A percentile compares a stretch with the other conserved stretches of the same genome.
phyloP scores from a whole-genome alignment of 805 yeast species.

The Tetrapisispora phaffii region DNA sequence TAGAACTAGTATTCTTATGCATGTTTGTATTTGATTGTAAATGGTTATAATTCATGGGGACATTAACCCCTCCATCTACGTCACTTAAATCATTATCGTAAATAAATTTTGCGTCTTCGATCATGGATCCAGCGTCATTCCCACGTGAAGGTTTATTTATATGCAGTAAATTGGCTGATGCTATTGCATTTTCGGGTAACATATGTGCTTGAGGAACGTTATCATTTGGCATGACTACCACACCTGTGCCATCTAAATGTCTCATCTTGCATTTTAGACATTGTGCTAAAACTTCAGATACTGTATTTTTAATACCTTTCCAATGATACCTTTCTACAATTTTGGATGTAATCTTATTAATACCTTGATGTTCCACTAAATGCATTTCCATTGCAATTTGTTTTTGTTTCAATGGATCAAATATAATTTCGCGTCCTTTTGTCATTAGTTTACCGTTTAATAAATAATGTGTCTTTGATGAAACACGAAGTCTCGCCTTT shows the following conservation, averaged over 20 bases:
- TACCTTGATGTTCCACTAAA: conserved; percentile 66
- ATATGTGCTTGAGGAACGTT: conserved; percentile 21
- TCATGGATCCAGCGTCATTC: not conserved
- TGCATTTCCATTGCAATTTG: conserved; percentile 68
- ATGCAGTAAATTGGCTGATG: not conserved
- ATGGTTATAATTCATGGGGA: not conserved
- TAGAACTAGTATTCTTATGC: not conserved
- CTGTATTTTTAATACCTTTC: conserved; percentile 85
- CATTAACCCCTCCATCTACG: not conserved
- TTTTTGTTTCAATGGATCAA: conserved; percentile 64
- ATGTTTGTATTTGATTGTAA: not conserved
- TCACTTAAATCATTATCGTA: not conserved
- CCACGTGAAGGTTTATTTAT: not conserved
- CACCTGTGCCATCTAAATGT: conserved; percentile 27
- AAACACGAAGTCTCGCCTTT: conserved; percentile 67
- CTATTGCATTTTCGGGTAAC: conserved; percentile 10
- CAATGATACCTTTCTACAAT: conserved; percentile 80
- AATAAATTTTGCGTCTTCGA: not conserved
- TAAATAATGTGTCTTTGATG: conserved; percentile 67
- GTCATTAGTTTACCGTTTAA: conserved; percentile 64
- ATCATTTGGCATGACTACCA: conserved; percentile 18
- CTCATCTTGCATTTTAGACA: conserved; percentile 65
- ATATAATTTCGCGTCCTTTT: conserved; percentile 74
- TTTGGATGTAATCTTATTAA: conserved; percentile 72
- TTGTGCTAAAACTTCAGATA: conserved; percentile 61